Percentiles rank a stretch among this genome's conserved stretches.
phyloP scores from a whole-genome alignment of 306 rosid genomes.

The Boehmeria nivea region DNA sequence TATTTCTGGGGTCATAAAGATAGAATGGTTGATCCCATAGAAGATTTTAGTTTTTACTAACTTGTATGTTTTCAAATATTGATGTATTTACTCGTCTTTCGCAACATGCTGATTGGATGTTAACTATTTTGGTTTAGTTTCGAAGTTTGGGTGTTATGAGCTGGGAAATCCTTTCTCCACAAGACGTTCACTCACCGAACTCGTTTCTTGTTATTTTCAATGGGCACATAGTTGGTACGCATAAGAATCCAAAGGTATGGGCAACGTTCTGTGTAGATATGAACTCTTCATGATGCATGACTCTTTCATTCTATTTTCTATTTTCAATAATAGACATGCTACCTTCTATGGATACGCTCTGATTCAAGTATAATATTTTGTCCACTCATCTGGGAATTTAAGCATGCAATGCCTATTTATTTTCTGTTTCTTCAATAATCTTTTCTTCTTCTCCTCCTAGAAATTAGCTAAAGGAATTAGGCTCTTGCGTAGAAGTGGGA shows the following conservation, averaged over 20 bases:
- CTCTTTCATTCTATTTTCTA: conserved; percentile 6
- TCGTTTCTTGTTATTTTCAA: conserved; percentile 85
- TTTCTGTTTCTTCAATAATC: neutral
- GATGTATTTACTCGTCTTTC: neutral
- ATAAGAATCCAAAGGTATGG: conserved; percentile 77
- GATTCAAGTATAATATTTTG: no score
- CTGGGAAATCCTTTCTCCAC: conserved; percentile 74
- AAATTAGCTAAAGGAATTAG: conserved; percentile 66
- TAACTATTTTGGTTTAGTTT: conserved; percentile 45
- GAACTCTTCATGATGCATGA: neutral
- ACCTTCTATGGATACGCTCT: no score
- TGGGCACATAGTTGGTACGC: conserved; percentile 92
- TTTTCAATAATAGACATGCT: neutral
- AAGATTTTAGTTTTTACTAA: no score
- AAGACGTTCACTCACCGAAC: conserved; percentile 83
- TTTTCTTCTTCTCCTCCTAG: conserved; percentile 10
- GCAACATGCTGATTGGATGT: neutral
- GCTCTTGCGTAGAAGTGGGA: conserved; percentile 78
- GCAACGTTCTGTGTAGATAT: neutral
- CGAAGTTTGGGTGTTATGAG: conserved; percentile 66
- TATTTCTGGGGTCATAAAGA: no score
- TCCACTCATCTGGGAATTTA: no score
- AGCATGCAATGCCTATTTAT: no score
- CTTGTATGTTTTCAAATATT: neutral
- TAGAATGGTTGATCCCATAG: neutral